Percentiles rank a stretch among this genome's conserved stretches.
Evolutionary conservation across 1,284 basidiomycete species (phyloP).

Genomic region (Polyporus tsugae): DNA sequence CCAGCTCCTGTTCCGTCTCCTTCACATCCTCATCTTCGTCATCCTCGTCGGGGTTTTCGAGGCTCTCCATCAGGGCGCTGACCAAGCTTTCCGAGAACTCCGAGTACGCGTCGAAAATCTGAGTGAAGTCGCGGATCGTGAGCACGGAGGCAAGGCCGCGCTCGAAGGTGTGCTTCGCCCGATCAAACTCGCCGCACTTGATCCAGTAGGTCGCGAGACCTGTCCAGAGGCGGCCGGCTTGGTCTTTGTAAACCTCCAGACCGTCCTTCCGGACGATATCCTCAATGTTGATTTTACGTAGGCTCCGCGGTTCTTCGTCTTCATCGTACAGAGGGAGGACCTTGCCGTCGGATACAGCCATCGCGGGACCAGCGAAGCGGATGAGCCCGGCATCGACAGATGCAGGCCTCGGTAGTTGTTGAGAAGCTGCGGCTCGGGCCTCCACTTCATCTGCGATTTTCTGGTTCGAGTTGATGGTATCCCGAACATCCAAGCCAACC

Average conservation of each 20-base stretch:
- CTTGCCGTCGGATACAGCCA: slow-evolving; percentile 62
- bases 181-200: slow-evolving; percentile 94
- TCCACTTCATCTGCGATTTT: slow-evolving; percentile 49
- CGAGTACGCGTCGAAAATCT: slow-evolving; percentile 97
- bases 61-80: slow-evolving; percentile 89
- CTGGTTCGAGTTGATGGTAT: slow-evolving; percentile 62
- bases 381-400: slow-evolving; percentile 72
- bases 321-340: slow-evolving; percentile 67
- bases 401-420: slow-evolving; percentile 49
- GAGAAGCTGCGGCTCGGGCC: slow-evolving; percentile 41
- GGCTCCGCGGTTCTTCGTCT: slow-evolving; percentile 83
- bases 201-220: slow-evolving; percentile 99
- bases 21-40: slow-evolving; percentile 82
- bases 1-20: slow-evolving; percentile 89
- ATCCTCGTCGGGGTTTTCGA: slow-evolving; percentile 72
- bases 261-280: slow-evolving; percentile 88
- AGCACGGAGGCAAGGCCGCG: slow-evolving; percentile 85
- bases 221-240: slow-evolving; percentile 96
- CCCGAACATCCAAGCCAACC: slow-evolving; percentile 89
- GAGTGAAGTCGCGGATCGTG: slow-evolving; percentile 97
- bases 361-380: slow-evolving; percentile 77
- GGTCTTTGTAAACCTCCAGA: slow-evolving; percentile 91
- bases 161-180: slow-evolving; percentile 90
- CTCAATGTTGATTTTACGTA: slow-evolving; percentile 87
- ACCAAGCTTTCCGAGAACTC: slow-evolving; percentile 95